These are phyloP conservation scores for Mycosarcoma maydis DNA, from an alignment of 1,284 basidiomycete species.

Conservation along the genomic window DNA sequence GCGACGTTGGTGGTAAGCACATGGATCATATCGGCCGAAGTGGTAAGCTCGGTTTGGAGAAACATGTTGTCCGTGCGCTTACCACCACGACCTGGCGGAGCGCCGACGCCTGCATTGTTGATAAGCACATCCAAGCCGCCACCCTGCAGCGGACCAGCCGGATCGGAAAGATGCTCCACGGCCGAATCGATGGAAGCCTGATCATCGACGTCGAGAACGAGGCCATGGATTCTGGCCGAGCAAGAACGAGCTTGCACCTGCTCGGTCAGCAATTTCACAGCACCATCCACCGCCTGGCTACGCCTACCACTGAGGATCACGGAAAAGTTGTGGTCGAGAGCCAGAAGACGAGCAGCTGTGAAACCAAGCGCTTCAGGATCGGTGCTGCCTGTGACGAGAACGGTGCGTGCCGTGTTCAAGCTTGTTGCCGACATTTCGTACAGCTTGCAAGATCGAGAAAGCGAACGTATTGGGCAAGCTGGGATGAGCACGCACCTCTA, in stretches of 20 bases:
- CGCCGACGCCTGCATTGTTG: slow-evolving; percentile 31
- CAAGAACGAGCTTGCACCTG: not conserved
- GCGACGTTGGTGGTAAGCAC: slow-evolving; percentile 24
- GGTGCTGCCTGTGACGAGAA: slow-evolving; percentile 15
- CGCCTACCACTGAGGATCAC: slow-evolving; percentile 15
- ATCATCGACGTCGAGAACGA: slow-evolving; percentile 15
- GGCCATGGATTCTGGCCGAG: not conserved
- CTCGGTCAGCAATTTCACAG: not conserved
- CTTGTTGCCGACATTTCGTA: too few species aligned
- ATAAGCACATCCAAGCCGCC: slow-evolving; percentile 25
- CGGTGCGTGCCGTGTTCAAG: slow-evolving; percentile 1
- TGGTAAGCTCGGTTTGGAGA: slow-evolving; percentile 19
- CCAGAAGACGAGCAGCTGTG: slow-evolving; percentile 9
- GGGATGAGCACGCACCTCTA: too few species aligned
- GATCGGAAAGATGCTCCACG: not conserved
- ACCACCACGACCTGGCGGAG: slow-evolving; percentile 14
- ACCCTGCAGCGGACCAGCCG: slow-evolving; percentile 1
- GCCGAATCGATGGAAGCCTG: slow-evolving; percentile 9
- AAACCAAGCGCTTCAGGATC: slow-evolving; percentile 17
- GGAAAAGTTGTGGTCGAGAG: slow-evolving; percentile 2
- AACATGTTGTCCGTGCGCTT: slow-evolving; percentile 22
- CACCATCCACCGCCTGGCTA: not conserved
- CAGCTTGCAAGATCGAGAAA: too few species aligned
- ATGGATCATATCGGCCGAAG: slow-evolving; percentile 7
- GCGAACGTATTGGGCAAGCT: too few species aligned